Conservation (phyloP, 495 filamentous ascomycete species). For the Pseudevernia furfuracea region DNA sequence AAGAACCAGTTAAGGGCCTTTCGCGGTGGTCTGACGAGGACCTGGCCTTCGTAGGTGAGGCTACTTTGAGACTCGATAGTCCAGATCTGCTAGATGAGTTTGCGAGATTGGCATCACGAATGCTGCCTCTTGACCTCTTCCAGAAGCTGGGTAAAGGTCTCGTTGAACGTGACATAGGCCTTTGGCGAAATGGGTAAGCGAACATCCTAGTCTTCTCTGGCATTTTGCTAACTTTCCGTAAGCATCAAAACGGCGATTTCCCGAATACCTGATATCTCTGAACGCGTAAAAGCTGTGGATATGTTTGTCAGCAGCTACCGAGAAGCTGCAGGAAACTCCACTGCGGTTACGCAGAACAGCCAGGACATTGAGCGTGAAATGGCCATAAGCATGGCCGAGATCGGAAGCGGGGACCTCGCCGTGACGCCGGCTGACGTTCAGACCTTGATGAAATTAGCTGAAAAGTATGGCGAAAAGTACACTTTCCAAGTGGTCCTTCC, state of each 20-base stretch:
- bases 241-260: background rate
- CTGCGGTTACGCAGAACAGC: background rate
- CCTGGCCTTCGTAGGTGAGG: background rate
- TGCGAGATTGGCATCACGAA: background rate
- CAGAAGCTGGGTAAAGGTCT: background rate
- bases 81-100: background rate
- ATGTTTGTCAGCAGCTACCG: background rate
- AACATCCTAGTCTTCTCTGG: background rate
- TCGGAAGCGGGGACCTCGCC: too few relatives aligned
- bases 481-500: constrained; percentile 1
- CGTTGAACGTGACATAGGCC: background rate
- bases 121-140: background rate
- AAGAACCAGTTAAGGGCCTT: background rate
- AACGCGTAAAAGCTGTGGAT: background rate
- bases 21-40: background rate
- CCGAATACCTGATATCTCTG: background rate
- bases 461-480: background rate
- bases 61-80: background rate
- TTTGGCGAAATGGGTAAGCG: background rate
- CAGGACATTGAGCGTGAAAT: background rate
- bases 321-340: background rate
- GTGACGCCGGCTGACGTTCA: background rate
- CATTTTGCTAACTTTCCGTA: background rate
- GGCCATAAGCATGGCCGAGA: background rate
- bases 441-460: background rate